A percentile compares a stretch with the other conserved stretches of the same genome.
phyloP scores from a whole-genome alignment of 1,284 basidiomycete genomes.

The Ganoderma sinense region DNA sequence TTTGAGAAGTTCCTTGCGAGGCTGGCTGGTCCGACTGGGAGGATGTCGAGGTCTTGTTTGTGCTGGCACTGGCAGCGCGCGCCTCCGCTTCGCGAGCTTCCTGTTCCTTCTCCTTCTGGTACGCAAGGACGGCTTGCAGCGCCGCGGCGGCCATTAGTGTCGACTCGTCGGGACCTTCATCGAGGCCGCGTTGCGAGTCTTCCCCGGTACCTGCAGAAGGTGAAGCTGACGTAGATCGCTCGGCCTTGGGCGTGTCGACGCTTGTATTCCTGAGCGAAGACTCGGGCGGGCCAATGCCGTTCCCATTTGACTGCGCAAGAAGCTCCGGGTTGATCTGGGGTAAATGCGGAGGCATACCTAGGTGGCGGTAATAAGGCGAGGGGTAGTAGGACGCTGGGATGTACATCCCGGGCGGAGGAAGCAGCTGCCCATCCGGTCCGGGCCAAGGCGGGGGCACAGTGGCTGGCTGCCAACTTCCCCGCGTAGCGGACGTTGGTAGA shows the following conservation, averaged over 20 bases:
- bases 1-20: neutral
- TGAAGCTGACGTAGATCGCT: neutral
- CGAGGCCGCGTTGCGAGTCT: neutral
- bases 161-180: conserved; percentile 20
- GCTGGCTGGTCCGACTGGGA: neutral
- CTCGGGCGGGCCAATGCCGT: conserved; percentile 29
- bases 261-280: conserved; percentile 28
- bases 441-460: conserved; percentile 41
- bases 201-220: neutral
- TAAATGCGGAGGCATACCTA: conserved; percentile 37
- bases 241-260: conserved; percentile 14
- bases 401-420: conserved; percentile 40
- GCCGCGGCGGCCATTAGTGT: conserved; percentile 36
- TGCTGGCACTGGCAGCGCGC: neutral
- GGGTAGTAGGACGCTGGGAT: conserved; percentile 49
- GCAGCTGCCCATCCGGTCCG: conserved; percentile 41
- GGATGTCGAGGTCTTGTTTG: neutral
- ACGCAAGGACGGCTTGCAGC: conserved; percentile 37
- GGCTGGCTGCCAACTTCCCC: conserved; percentile 45
- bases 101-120: conserved; percentile 30
- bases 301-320: conserved; percentile 29
- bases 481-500: conserved; percentile 60
- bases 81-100: conserved; percentile 11
- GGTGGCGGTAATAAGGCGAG: conserved; percentile 57
- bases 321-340: conserved; percentile 34